These are phyloP conservation scores for Cordyceps farinosa DNA, from an alignment of 2,329 filamentous ascomycete genomes.

Conservation along the genomic window DNA sequence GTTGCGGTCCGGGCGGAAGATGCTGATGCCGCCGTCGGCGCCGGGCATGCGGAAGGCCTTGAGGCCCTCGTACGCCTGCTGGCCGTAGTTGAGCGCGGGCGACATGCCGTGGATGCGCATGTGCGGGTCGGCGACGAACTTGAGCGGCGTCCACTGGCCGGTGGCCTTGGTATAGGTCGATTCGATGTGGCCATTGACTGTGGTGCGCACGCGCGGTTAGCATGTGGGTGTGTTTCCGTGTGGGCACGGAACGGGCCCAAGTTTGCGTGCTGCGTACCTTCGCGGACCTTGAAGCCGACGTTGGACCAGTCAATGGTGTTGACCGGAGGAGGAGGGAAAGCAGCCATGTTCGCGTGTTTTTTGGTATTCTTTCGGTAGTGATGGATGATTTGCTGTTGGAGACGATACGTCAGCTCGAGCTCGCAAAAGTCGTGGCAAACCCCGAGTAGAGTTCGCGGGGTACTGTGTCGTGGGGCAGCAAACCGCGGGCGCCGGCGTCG, in stretches of 20 bases:
- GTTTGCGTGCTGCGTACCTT: slow-evolving; percentile 54
- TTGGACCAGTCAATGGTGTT: slow-evolving; percentile 90
- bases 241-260: too few species aligned
- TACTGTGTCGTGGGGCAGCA: background rate
- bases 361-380: background rate
- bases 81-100: slow-evolving; percentile 91
- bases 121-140: slow-evolving; percentile 78
- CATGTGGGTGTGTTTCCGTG: too few species aligned
- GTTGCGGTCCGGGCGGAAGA: slow-evolving; percentile 87
- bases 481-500: background rate
- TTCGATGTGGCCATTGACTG: slow-evolving; percentile 92
- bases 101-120: slow-evolving; percentile 93
- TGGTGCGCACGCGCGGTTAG: too few species aligned
- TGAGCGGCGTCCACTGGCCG: slow-evolving; percentile 71
- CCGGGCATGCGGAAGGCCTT: slow-evolving; percentile 85
- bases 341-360: slow-evolving; percentile 31
- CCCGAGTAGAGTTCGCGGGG: background rate
- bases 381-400: background rate
- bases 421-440: background rate
- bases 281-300: slow-evolving; percentile 86
- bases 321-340: slow-evolving; percentile 74
- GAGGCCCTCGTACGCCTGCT: slow-evolving; percentile 97
- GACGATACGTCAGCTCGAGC: background rate
- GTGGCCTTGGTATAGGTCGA: slow-evolving; percentile 74
- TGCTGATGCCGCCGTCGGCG: slow-evolving; percentile 64